Evolutionary conservation across 352 stramenopile species (phyloP), one percentile per base, ranked within the genome.

Genomic region (Phytophthora cactorum): DNA sequence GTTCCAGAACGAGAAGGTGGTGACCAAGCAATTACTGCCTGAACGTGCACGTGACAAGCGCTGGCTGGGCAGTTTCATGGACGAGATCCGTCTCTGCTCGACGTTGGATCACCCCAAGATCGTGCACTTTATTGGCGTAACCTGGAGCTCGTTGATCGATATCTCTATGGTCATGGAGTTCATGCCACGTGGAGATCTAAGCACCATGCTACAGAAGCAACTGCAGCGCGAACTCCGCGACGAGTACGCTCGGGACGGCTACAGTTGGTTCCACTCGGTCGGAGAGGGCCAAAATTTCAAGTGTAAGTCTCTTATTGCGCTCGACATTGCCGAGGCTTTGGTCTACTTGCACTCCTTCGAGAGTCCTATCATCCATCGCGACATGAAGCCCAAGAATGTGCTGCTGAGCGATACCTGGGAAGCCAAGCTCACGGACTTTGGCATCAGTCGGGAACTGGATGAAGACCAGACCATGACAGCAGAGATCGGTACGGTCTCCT

Each of bases 351-450:
- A 89, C 57, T 70, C 74, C 1, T 81, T 57, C 55, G 76, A 61
- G 52, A 77, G 74, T 28, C 71, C 72, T 11, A 77, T 89, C 27
- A 83, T 89, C 49, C 81, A 89, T 53, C 76, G 81, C 8, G 81
- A 89, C 51, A 27, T 89, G 2, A 89, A 89, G 55, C 56, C 78
- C 0, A 69, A 74, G n/a, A 89, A 89, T 32, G 70, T 89, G 47
- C 62, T 89, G 22, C 51, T 89, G 32, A 82, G 59, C 4, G 72
- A 84, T 8, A 55, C 53, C 6, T 78, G 74, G 54, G 65, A 82
- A 28, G 70, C 77, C 1, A 84, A 89, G 14, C 66, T 89, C 3
- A 87, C 78, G 27, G 81, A 89, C 59, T 89, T 89, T 71, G 81
- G 81, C 11, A 81, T 83, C 11, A 84, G 73, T 52, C 69, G 81